Evolutionary conservation across 106 monocot genomes (phyloP).

Genomic region (Dioscorea alata): DNA sequence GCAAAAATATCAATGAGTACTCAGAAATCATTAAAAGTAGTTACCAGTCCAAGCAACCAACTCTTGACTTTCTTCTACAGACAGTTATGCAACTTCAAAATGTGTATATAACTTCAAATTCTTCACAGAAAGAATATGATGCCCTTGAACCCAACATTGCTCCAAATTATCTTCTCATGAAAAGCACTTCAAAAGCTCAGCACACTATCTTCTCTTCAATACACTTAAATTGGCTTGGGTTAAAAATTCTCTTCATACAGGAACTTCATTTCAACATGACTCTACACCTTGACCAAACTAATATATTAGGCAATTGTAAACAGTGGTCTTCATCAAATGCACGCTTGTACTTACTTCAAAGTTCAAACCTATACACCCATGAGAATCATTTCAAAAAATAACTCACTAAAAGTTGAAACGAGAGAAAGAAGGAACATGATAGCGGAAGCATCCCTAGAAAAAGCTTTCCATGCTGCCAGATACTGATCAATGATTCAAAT

Average conservation of each 20-base stretch:
- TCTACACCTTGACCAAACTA: slow-evolving; percentile 45
- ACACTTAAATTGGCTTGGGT: slow-evolving; percentile 33
- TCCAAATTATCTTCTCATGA: slow-evolving; percentile 48
- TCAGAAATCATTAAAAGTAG: slow-evolving; percentile 30
- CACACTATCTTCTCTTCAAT: slow-evolving; percentile 45
- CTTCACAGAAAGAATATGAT: slow-evolving; percentile 34
- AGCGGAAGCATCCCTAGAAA: slow-evolving; percentile 10
- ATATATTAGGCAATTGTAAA: slow-evolving; percentile 42
- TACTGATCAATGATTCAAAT: no score
- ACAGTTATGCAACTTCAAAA: slow-evolving; percentile 38
- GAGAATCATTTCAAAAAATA: slow-evolving; percentile 65
- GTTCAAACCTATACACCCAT: slow-evolving; percentile 64
- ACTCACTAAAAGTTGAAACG: slow-evolving; percentile 35
- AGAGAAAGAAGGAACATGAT: slow-evolving; percentile 11
- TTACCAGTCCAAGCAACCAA: slow-evolving; percentile 22
- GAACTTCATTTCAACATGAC: slow-evolving; percentile 49
- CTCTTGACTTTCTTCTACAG: slow-evolving; percentile 41
- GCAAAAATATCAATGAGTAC: slow-evolving; percentile 30
- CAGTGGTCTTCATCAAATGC: slow-evolving; percentile 58
- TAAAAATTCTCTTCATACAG: slow-evolving; percentile 38
- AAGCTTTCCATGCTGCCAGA: not conserved
- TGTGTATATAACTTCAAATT: slow-evolving; percentile 39
- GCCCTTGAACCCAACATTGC: slow-evolving; percentile 40
- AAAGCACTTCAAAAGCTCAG: slow-evolving; percentile 37
- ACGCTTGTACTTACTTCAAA: slow-evolving; percentile 79